These are phyloP conservation scores for Asclepias syriaca DNA, from an alignment of 257 asterid genomes.

Conservation along the genomic window DNA sequence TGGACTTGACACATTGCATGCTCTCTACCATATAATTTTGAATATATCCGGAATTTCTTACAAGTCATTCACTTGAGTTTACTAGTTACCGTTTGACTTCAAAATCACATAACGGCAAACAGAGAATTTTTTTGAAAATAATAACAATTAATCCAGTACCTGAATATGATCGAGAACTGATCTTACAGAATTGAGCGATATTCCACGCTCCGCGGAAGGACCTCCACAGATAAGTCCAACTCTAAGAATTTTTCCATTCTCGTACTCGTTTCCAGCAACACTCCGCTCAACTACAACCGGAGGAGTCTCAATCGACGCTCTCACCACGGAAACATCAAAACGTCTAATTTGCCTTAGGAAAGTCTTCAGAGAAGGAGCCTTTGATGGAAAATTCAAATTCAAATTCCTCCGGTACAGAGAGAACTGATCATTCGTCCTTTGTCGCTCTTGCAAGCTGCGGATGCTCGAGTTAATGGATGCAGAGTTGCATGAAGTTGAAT, in stretches of 20 bases:
- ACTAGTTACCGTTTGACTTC: background rate
- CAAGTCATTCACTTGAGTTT: background rate
- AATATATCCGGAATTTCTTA: background rate
- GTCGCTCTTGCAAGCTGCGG: constrained; percentile 5
- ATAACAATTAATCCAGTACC: constrained; percentile 24
- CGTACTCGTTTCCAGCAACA: constrained; percentile 9
- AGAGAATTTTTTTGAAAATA: no score
- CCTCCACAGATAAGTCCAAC: constrained; percentile 85
- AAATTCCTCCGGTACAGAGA: background rate
- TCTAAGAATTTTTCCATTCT: constrained; percentile 41
- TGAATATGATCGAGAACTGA: constrained; percentile 85
- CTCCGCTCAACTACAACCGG: constrained; percentile 24
- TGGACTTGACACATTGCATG: background rate
- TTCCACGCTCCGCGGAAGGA: constrained; percentile 88
- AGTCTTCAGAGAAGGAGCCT: constrained; percentile 8
- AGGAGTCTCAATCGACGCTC: constrained; percentile 27
- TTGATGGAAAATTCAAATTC: constrained; percentile 14
- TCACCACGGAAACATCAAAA: constrained; percentile 25
- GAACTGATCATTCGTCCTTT: constrained; percentile 2
- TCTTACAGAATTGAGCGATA: constrained; percentile 80
- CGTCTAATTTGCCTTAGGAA: constrained; percentile 14
- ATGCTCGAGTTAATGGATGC: constrained; percentile 13
- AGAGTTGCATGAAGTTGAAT: constrained; percentile 23
- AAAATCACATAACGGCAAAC: background rate
- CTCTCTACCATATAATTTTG: background rate